Conservation (phyloP, 768 basidiomycete genomes). For the Amanita phalloides region DNA sequence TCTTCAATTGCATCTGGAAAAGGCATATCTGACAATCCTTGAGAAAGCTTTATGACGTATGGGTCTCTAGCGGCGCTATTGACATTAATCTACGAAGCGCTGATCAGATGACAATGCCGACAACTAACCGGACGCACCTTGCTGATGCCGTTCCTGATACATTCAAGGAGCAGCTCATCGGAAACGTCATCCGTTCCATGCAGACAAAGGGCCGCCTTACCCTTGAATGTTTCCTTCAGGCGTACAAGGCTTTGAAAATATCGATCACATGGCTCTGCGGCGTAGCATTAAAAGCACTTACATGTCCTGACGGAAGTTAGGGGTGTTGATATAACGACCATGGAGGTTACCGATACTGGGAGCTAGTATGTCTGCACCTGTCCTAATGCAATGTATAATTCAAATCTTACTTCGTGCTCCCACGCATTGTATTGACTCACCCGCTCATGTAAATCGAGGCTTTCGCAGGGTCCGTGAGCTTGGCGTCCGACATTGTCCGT, state of each 20-base stretch:
- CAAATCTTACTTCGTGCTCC: background rate
- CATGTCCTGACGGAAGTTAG: slow-evolving; percentile 36
- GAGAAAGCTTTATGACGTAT: slow-evolving; percentile 25
- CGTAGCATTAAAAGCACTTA: slow-evolving; percentile 9
- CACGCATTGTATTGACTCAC: slow-evolving; percentile 10
- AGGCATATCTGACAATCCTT: slow-evolving; percentile 21
- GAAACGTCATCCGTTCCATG: slow-evolving; percentile 37
- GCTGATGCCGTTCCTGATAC: slow-evolving; percentile 34
- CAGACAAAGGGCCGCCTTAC: slow-evolving; percentile 26
- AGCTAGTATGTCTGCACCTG: slow-evolving; percentile 32
- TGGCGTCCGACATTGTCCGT: slow-evolving; percentile 34
- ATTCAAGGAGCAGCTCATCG: slow-evolving; percentile 31
- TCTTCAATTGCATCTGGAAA: slow-evolving; percentile 36
- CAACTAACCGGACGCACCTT: slow-evolving; percentile 18
- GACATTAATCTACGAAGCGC: slow-evolving; percentile 25
- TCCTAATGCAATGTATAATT: slow-evolving; percentile 14
- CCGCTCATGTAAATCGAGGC: slow-evolving; percentile 31
- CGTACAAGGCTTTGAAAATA: slow-evolving; percentile 21
- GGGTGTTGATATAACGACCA: slow-evolving; percentile 32
- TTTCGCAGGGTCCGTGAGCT: slow-evolving; percentile 32
- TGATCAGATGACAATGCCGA: background rate
- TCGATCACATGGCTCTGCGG: background rate
- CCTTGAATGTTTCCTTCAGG: slow-evolving; percentile 23
- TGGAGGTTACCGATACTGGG: slow-evolving; percentile 40
- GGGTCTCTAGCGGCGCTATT: slow-evolving; percentile 37